Base-by-base conservation (phyloP, 306 rosid genomes). In the Dryas alaskensis region DNA sequence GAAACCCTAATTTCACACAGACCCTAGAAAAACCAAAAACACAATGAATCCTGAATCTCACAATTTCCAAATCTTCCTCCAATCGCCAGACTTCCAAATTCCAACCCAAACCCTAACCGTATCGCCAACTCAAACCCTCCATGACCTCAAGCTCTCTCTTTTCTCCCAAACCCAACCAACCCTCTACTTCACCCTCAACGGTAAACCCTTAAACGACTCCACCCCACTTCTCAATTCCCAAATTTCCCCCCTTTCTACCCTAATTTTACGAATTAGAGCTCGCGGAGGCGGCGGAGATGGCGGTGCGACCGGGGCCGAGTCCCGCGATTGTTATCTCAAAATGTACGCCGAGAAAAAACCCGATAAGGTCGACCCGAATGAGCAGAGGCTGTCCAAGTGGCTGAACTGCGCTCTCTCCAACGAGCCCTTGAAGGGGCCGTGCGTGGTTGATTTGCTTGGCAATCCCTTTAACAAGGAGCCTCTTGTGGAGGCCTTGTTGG, bases 301-400 rank as follows among this genome's bases (percentile, higher is more conserved):
- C 50, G 99, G 99, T 0, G 95, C 99, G 1, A 94, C 99, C 0
- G 95, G 99, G 0, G 99, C 99, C 0, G 97, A 94, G 84, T 94
- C 99, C 0, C 96, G 99, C 43, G 99, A 94, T 58, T 94, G 99
- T 62, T 94, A 94, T 68, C 96, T 94, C 65, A 88, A 92, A 5
- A 94, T 94, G 99, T 94, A 92, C 76, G 90, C 95, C 0, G 97
- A 62, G 55, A 92, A 90, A 84, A 94, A 94, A 77, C 99, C 96
- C 1, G 97, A 94, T 40, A 94, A 94, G 77, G 88, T 92, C 2
- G 99, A 94, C 46, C 99, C 95, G 0, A 82, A 94, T 49, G 97
- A 94, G 79, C 97, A 92, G 83, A 85, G 96, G 73, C 82, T 94
- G 3, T 94, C 97, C 1, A 92, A 90, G 76, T 94, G 96, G 97